Evolutionary conservation across 148 eudicot species (phyloP), one percentile per base, ranked within the genome.

Genomic region (Camellia japonica): DNA sequence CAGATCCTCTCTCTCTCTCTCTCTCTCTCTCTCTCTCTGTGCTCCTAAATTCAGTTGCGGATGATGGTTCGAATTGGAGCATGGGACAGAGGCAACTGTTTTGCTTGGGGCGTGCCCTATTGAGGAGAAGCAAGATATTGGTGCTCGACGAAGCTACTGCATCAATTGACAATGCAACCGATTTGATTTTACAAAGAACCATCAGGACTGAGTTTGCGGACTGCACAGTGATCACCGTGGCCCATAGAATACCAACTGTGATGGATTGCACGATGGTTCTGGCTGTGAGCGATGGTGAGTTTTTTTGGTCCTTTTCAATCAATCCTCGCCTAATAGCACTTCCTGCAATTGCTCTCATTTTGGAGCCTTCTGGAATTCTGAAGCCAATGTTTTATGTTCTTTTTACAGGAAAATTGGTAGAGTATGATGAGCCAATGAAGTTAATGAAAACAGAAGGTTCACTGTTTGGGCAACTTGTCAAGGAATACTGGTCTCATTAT

Each of bases 51-150:
- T 68, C 84, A 94, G 98, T 94, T 84, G 80, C 84, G 66, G 98
- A 94, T 78, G 98, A 94, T 73, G 98, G 98, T 83, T 86, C 92
- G n/a, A 94, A 94, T 59, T 92, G 98, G 98, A 94, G 98, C 89
- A 90, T 94, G 98, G 98, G 98, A 63, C 98, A 94, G 80, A 78
- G 95, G 9, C 98, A 94, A 70, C 73, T 94, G 78, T 94, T 94
- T 51, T 94, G 97, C 76, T 82, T 92, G 79, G 98, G 98, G 0
- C 93, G 98, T 9, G 97, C 97, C 61, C 79, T 94, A 67, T 67
- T 92, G 77, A 91, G 98, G 73, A 83, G 91, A 79, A 91, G 98
- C 91, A 91, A 90, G 84, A 83, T 94, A 23, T 68, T 94, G 80
- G 98, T 92, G 66, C 93, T 94, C 4, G 98, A 94, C 71, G 98